Percentiles rank a stretch among this genome's conserved stretches.
Conservation (phyloP, 116 monocot genomes). For the Trichopus zeylanicus region DNA sequence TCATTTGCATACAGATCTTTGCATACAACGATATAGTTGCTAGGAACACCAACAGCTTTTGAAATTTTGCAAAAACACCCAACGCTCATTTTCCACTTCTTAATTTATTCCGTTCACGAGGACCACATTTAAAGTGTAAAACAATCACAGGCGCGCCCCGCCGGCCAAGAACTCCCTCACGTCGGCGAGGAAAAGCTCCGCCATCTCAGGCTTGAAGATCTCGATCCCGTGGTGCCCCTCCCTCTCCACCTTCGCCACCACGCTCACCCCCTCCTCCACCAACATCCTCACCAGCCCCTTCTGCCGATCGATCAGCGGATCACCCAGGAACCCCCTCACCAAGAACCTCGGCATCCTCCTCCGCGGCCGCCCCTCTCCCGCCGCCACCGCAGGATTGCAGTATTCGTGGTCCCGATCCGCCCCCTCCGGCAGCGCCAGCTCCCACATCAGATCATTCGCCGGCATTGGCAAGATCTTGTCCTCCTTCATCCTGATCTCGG, state of each 20-base stretch:
- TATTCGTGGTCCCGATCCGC: conserved; percentile 52
- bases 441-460: conserved; percentile 54
- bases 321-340: conserved; percentile 36
- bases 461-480: conserved; percentile 48
- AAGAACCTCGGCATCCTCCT: conserved; percentile 26
- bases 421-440: conserved; percentile 49
- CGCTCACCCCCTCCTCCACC: conserved; percentile 20
- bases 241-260: conserved; percentile 15
- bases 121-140: too few species aligned
- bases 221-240: conserved; percentile 39
- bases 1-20: too few species aligned
- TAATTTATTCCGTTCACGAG: too few species aligned
- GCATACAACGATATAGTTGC: too few species aligned
- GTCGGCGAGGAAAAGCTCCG: conserved; percentile 14
- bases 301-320: conserved; percentile 52
- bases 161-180: conserved; percentile 19
- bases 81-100: too few species aligned
- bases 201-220: conserved; percentile 21
- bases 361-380: not conserved
- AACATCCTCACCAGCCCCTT: conserved; percentile 28
- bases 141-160: not conserved
- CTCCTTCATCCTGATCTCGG: conserved; percentile 33
- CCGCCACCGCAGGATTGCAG: conserved; percentile 10
- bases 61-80: too few species aligned
- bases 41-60: too few species aligned